Percentiles rank a stretch among this genome's conserved stretches.
Evolutionary conservation across 116 monocot genomes (phyloP).

Genomic region (Iris pallida): DNA sequence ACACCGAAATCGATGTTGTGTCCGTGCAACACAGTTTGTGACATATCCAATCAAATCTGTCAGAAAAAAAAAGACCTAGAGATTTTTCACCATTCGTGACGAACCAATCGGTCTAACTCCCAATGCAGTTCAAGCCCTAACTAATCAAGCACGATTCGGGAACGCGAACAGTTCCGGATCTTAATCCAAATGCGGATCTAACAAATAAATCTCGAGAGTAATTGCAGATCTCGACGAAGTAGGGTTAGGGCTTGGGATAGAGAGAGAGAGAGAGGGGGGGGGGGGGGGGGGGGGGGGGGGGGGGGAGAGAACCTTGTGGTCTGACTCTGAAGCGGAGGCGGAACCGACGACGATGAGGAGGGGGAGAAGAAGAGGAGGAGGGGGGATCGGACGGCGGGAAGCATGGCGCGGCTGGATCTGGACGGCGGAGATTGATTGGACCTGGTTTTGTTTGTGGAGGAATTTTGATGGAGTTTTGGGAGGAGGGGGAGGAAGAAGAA

Average conservation of each 20-base stretch:
- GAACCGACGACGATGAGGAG: constrained; percentile 16
- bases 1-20: too few relatives aligned
- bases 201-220: not conserved
- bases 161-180: not conserved
- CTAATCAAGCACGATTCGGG: not conserved
- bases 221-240: not conserved
- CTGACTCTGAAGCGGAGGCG: constrained; percentile 54
- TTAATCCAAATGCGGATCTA: constrained; percentile 1
- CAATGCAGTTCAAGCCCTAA: not conserved
- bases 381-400: constrained; percentile 16
- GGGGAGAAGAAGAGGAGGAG: constrained; percentile 10
- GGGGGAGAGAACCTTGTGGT: constrained; percentile 68
- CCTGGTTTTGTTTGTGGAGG: too few relatives aligned
- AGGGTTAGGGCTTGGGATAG: not conserved
- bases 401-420: constrained; percentile 35
- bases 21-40: too few relatives aligned
- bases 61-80: not conserved
- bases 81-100: not conserved
- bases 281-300: too few relatives aligned
- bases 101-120: not conserved
- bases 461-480: too few relatives aligned
- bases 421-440: not conserved
- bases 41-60: not conserved
- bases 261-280: too few relatives aligned
- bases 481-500: too few relatives aligned